These are phyloP conservation scores for Ampelocalamus luodianensis DNA, from an alignment of 176 grass and related monocot species.

Conservation along the genomic window DNA sequence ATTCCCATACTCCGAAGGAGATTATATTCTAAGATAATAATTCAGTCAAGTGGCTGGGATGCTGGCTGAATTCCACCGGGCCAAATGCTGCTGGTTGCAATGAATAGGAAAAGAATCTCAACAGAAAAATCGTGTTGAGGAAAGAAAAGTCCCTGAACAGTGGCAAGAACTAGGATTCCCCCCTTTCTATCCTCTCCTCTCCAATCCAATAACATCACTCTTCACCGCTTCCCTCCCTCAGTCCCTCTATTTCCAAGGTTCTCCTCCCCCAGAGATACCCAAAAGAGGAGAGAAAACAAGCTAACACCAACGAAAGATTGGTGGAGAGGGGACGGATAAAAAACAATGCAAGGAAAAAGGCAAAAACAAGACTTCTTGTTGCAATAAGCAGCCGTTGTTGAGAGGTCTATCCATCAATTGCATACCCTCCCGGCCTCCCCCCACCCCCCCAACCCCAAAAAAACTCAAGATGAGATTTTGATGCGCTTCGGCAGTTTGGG, in stretches of 20 bases:
- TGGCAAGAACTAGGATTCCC: slow-evolving; percentile 37
- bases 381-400: not conserved
- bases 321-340: slow-evolving; percentile 16
- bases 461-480: slow-evolving; percentile 38
- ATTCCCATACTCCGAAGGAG: not conserved
- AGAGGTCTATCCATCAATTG: slow-evolving; percentile 10
- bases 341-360: not conserved
- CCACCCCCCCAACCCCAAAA: not conserved
- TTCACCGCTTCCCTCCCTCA: not conserved
- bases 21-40: slow-evolving; percentile 29
- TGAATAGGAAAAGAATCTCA: slow-evolving; percentile 4
- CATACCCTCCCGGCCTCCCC: too few species aligned
- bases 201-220: slow-evolving; percentile 44
- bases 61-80: slow-evolving; percentile 24
- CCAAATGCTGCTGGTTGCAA: slow-evolving; percentile 32
- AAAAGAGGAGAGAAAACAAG: slow-evolving; percentile 18
- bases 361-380: slow-evolving; percentile 8
- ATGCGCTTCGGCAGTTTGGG: slow-evolving; percentile 40
- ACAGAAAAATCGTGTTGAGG: slow-evolving; percentile 1
- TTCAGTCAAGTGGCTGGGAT: slow-evolving; percentile 39
- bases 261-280: slow-evolving; percentile 26
- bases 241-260: slow-evolving; percentile 38
- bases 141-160: slow-evolving; percentile 21
- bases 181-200: slow-evolving; percentile 29
- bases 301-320: slow-evolving; percentile 41